Evolutionary conservation across 805 yeast species (phyloP), one percentile per base, ranked within the genome.

Genomic region (Metschnikowia chrysomelidarum): DNA sequence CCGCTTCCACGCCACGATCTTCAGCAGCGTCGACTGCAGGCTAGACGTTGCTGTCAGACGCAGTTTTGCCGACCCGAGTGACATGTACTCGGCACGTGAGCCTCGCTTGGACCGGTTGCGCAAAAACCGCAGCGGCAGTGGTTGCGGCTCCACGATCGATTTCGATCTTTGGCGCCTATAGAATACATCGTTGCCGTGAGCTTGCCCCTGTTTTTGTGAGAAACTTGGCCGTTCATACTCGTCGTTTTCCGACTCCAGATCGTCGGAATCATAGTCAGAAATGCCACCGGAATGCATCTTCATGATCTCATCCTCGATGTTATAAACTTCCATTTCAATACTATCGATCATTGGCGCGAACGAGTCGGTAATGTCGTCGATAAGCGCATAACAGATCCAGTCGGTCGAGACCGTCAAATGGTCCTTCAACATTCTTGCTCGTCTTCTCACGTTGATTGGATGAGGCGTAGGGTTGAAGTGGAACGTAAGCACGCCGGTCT

Each of bases 301-400:
- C 50, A 93, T 66, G 34, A 93, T 91, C 3, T 89, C 84, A 52
- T 91, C 96, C 53, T 93, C 98, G 43, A 93, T 93, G n/a, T 78
- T 74, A 56, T 88, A 87, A 15, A 93, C 98, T 51, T 93, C 98
- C 40, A 81, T 87, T 55, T 93, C 98, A 34, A 93, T 89, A 30
- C 91, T 77, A 40, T 87, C 94, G 44, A 93, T 89, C 82, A 93
- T 78, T 2, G 98, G 98, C 1, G 95, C 98, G 68, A 87, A 93
- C 0, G 95, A 95, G 68, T 93, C 98, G 0, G 97, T 91, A 45
- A 93, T 87, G 57, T 93, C 98, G 65, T 93, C 98, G 49, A 93
- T 87, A 44, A 93, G 64, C 0, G 98, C 98, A 62, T 93, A 93
- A 1, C 96, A 91, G 29, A 93, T 82, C 98, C 98, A 93, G 59